Conservation (phyloP, 352 stramenopile species). For the Pythium sp. region DNA sequence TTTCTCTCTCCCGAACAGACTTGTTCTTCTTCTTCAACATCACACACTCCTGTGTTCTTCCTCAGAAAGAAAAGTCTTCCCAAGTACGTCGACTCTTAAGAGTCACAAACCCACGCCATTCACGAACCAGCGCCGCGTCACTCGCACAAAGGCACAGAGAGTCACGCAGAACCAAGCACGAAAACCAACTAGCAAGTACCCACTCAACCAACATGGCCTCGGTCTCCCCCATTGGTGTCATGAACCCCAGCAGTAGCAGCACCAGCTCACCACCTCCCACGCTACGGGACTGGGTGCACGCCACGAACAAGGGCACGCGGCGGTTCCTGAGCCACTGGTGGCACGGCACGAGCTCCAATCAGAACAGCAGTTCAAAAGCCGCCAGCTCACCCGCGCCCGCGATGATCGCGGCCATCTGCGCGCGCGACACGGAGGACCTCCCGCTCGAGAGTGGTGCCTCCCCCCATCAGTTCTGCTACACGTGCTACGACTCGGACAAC, state of each 20-base stretch:
- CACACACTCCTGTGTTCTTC: no score
- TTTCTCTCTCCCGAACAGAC: no score
- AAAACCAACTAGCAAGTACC: no score
- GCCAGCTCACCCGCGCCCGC: background rate
- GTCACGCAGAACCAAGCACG: no score
- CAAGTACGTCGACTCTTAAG: no score
- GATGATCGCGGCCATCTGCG: constrained; percentile 3
- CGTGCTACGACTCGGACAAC: constrained; percentile 14
- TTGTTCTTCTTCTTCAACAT: no score
- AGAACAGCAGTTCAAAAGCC: background rate
- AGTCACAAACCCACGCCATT: background rate
- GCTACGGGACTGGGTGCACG: constrained; percentile 12
- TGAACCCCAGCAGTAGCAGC: background rate
- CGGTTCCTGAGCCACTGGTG: constrained; percentile 9
- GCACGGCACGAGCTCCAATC: background rate
- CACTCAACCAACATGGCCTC: background rate
- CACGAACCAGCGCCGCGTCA: background rate
- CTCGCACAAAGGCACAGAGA: background rate
- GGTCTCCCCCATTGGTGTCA: background rate
- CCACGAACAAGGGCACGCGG: constrained; percentile 11
- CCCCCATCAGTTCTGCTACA: constrained; percentile 11
- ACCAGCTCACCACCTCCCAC: background rate
- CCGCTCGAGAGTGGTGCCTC: constrained; percentile 1
- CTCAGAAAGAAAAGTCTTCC: no score
- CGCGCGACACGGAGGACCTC: constrained; percentile 7